Evolutionary conservation across 163 green algal species (phyloP).

Genomic region (Prototheca cutis): DNA sequence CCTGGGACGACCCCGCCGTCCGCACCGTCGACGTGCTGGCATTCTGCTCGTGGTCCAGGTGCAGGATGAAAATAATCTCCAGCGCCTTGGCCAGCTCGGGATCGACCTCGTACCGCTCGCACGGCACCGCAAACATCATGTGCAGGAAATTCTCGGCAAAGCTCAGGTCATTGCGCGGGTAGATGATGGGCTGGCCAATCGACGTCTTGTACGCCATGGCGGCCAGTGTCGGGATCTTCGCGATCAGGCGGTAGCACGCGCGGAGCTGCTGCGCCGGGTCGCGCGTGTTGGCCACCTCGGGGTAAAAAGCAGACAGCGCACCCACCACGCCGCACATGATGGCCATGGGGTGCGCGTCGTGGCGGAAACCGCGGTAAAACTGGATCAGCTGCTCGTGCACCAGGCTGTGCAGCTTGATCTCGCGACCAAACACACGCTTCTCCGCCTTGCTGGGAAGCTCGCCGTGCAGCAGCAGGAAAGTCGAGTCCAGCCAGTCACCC

Average conservation of each 20-base stretch:
- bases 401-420: conserved; percentile 49
- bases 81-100: conserved; percentile 39
- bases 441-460: conserved; percentile 46
- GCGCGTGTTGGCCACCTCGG: conserved; percentile 18
- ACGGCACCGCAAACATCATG: conserved; percentile 58
- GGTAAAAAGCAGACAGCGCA: conserved; percentile 54
- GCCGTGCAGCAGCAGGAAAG: conserved; percentile 54
- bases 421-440: conserved; percentile 39
- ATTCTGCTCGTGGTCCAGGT: conserved; percentile 70
- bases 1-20: conserved; percentile 46
- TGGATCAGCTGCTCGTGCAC: conserved; percentile 62
- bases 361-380: conserved; percentile 54
- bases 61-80: conserved; percentile 58
- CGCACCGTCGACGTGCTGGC: conserved; percentile 53
- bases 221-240: conserved; percentile 63
- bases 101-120: conserved; percentile 44
- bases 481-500: conserved; percentile 46
- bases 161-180: conserved; percentile 53
- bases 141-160: conserved; percentile 65
- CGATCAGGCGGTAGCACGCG: conserved; percentile 50
- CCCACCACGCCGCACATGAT: conserved; percentile 56
- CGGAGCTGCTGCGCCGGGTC: conserved; percentile 37
- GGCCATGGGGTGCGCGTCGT: conserved; percentile 67
- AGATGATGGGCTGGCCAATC: conserved; percentile 56
- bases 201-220: conserved; percentile 60